A percentile compares a stretch with the other conserved stretches of the same genome.
Evolutionary conservation across 2,329 filamentous ascomycete species (phyloP).

Genomic region (Fusarium falciforme): DNA sequence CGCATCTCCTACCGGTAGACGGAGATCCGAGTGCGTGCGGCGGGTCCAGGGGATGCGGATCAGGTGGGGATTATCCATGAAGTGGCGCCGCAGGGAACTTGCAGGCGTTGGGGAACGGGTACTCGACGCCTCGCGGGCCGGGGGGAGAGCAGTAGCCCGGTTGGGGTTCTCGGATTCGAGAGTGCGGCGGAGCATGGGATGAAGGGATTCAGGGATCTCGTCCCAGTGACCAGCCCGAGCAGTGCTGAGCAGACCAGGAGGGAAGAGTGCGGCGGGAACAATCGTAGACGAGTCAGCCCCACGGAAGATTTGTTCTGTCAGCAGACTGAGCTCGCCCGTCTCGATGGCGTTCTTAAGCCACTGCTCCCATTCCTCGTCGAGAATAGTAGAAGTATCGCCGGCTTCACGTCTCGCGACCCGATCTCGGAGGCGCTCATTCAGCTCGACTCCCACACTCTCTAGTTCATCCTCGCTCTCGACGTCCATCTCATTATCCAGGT

Average conservation of each 20-base stretch:
- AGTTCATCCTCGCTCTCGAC: constrained; percentile 65
- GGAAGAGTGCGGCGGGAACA: constrained; percentile 56
- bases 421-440: constrained; percentile 74
- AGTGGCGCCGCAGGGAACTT: constrained; percentile 28
- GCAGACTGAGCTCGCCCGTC: constrained; percentile 64
- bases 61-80: constrained; percentile 27
- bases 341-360: constrained; percentile 79
- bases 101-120: constrained; percentile 20
- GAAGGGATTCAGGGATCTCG: constrained; percentile 67
- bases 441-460: constrained; percentile 68
- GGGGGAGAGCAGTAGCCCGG: constrained; percentile 27
- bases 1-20: constrained; percentile 54
- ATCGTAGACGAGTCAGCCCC: constrained; percentile 39
- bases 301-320: constrained; percentile 55
- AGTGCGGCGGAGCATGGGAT: constrained; percentile 62
- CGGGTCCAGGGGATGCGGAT: constrained; percentile 33
- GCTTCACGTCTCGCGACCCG: constrained; percentile 72
- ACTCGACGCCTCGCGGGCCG: constrained; percentile 19
- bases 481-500: constrained; percentile 51
- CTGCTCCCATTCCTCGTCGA: constrained; percentile 80
- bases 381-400: constrained; percentile 66
- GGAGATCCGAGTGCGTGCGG: constrained; percentile 50
- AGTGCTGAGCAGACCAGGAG: constrained; percentile 63
- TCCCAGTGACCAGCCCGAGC: constrained; percentile 69
- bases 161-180: constrained; percentile 53